phyloP scores from a whole-genome alignment of 1,284 basidiomycete species.

The Trametes polyzona region DNA sequence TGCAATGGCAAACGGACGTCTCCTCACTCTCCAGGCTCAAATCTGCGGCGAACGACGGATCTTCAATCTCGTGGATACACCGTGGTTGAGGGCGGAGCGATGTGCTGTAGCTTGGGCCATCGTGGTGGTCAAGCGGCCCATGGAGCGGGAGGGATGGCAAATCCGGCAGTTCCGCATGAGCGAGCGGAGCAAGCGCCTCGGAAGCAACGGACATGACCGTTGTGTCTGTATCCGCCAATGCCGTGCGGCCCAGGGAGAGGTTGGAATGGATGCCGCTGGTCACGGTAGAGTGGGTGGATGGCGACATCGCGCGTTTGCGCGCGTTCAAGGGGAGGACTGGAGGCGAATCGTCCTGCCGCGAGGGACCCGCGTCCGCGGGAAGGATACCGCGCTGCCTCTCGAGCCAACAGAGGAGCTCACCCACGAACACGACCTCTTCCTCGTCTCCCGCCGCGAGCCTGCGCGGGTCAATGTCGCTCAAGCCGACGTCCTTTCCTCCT shows the following conservation, averaged over 20 bases:
- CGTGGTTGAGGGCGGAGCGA: slow-evolving; percentile 26
- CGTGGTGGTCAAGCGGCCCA: background rate
- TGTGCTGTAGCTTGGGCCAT: slow-evolving; percentile 1
- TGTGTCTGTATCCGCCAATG: slow-evolving; percentile 35
- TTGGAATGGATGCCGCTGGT: slow-evolving; percentile 38
- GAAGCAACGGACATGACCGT: slow-evolving; percentile 41
- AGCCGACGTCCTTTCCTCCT: slow-evolving; percentile 53
- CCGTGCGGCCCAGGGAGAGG: slow-evolving; percentile 36
- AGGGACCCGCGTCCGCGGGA: slow-evolving; percentile 20
- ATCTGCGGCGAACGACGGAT: slow-evolving; percentile 39
- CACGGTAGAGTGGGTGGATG: slow-evolving; percentile 42
- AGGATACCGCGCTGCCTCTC: slow-evolving; percentile 51
- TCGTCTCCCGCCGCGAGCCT: slow-evolving; percentile 61
- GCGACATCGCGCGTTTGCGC: slow-evolving; percentile 30
- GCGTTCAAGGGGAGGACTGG: slow-evolving; percentile 1
- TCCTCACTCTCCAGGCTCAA: slow-evolving; percentile 3
- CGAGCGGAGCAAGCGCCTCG: slow-evolving; percentile 28
- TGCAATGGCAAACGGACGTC: slow-evolving; percentile 17
- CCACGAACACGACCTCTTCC: slow-evolving; percentile 67
- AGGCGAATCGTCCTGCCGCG: slow-evolving; percentile 4
- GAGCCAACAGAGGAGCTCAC: slow-evolving; percentile 67
- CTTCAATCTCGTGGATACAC: slow-evolving; percentile 58
- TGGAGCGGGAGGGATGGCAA: slow-evolving; percentile 20
- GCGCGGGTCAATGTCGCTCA: slow-evolving; percentile 65
- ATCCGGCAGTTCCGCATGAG: slow-evolving; percentile 19